A percentile compares a stretch with the other conserved stretches of the same genome.
These are phyloP conservation scores for Boehmeria nivea DNA, from an alignment of 306 rosid genomes.

Conservation along the genomic window DNA sequence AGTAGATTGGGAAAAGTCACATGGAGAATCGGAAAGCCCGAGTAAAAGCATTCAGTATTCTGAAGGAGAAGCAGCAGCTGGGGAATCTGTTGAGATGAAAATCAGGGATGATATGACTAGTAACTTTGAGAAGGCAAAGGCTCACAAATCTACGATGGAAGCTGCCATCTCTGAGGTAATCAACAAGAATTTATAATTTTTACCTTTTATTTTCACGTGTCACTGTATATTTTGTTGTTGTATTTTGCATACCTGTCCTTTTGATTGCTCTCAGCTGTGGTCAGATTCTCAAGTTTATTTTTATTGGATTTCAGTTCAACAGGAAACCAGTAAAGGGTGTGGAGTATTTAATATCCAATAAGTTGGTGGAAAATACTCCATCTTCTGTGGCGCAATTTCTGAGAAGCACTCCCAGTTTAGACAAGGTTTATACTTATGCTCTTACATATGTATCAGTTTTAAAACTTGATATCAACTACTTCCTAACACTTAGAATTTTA, in stretches of 20 bases:
- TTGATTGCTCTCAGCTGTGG: slow-evolving; percentile 18
- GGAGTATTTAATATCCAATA: slow-evolving; percentile 75
- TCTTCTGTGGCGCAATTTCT: slow-evolving; percentile 89
- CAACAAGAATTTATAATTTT: slow-evolving; percentile 5
- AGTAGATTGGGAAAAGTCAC: slow-evolving; percentile 92
- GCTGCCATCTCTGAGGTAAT: slow-evolving; percentile 84
- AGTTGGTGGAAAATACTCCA: slow-evolving; percentile 79
- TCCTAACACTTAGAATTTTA: slow-evolving; percentile 24
- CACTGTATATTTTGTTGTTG: slow-evolving; percentile 4
- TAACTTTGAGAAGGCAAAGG: slow-evolving; percentile 91
- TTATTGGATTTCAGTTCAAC: slow-evolving; percentile 75
- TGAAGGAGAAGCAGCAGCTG: slow-evolving; percentile 54
- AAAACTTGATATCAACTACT: slow-evolving; percentile 22
- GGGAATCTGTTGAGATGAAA: slow-evolving; percentile 64
- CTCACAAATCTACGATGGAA: slow-evolving; percentile 94
- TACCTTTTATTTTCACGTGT: background rate
- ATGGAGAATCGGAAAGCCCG: slow-evolving; percentile 48
- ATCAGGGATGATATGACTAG: slow-evolving; percentile 61
- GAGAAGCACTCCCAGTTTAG: slow-evolving; percentile 71
- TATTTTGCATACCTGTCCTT: slow-evolving; percentile 7
- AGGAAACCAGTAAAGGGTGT: slow-evolving; percentile 82
- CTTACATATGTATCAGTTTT: slow-evolving; percentile 16
- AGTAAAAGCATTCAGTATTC: slow-evolving; percentile 28
- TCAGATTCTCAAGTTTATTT: slow-evolving; percentile 39
- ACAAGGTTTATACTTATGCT: slow-evolving; percentile 61